Evolutionary conservation across 306 rosid species (phyloP), one percentile per base, ranked within the genome.

Genomic region (Elaeagnus macrophylla): DNA sequence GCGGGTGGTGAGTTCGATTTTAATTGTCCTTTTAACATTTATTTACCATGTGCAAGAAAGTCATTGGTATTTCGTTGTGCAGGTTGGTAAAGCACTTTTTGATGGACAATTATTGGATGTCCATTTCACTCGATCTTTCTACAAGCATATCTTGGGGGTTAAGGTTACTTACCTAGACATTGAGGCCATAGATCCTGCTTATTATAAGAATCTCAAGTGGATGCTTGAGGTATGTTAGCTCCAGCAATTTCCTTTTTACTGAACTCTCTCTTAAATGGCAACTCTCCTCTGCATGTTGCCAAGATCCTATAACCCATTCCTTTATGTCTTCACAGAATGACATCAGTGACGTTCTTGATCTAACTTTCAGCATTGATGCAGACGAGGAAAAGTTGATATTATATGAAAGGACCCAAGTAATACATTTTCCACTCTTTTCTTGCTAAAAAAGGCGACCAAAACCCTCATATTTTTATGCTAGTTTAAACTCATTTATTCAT

Each of bases 301-400:
- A 10, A 50, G 10, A 18, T 13, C 3, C 39, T 14, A 16, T 38
- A 36, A 8, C 18, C 12, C 48, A 19, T 45, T 1, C 50, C 60
- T 55, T 20, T 56, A 62, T 58, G 14, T 48, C 53, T 56, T 51
- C 64, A 74, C 91, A 90, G 97, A 79, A 90, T 66, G 94, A 90
- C 64, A 83, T 74, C 60, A 83, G 73, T 60, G 97, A 90, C 70
- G 82, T 77, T 48, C 76, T 78, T 66, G 88, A 81, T 67, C 94
- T 86, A 71, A 90, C 91, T n/a, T 90, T 90, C 79, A 90, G 97
- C 81, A 82, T 90, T 48, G 97, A 90, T 83, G 95, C 95, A 5
- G 97, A 90, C 44, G 97, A 90, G 71, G 97, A 90, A 63, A 90
- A 90, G 72, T 77, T 79, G 72, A 90, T 90, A 39, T 71, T 90